Conservation (phyloP, 2,329 filamentous ascomycete genomes). For the Decorospora gaudefroyi region DNA sequence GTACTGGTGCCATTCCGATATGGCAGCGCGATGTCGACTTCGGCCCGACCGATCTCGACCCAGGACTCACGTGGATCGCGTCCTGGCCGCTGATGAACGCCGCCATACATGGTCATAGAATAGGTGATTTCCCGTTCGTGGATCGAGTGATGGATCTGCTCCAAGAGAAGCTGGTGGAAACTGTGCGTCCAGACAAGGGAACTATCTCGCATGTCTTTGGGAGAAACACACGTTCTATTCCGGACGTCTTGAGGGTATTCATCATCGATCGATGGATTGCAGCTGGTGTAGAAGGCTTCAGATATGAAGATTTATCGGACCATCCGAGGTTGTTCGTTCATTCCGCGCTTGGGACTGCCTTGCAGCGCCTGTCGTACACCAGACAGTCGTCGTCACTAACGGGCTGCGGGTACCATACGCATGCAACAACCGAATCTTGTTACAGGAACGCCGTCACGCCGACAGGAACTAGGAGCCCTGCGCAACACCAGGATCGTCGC, state of each 20-base stretch:
- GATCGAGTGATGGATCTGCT: constrained; percentile 23
- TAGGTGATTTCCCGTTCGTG: constrained; percentile 17
- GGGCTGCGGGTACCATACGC: constrained; percentile 19
- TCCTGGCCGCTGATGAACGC: constrained; percentile 24
- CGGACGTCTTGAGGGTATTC: constrained; percentile 14
- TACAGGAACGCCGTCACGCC: constrained; percentile 5
- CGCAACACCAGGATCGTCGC: neutral
- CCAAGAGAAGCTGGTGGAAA: constrained; percentile 3
- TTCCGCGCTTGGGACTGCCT: constrained; percentile 9
- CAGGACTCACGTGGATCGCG: constrained; percentile 13
- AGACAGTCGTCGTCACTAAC: neutral
- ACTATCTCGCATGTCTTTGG: constrained; percentile 26
- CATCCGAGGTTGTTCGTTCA: constrained; percentile 6
- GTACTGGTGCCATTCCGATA: constrained; percentile 3
- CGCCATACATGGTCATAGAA: constrained; percentile 15
- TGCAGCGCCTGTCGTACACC: neutral
- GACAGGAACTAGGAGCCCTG: neutral
- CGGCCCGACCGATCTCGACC: neutral
- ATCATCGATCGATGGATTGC: constrained; percentile 20
- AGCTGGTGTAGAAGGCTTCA: neutral
- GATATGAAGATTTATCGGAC: neutral
- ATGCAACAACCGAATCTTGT: constrained; percentile 8
- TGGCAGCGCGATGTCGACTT: neutral
- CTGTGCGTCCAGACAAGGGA: constrained; percentile 7
- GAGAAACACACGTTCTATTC: neutral